Percentiles rank a stretch among this genome's conserved stretches.
Conservation (phyloP, 495 filamentous ascomycete genomes). For the Xylaria intraflava region DNA sequence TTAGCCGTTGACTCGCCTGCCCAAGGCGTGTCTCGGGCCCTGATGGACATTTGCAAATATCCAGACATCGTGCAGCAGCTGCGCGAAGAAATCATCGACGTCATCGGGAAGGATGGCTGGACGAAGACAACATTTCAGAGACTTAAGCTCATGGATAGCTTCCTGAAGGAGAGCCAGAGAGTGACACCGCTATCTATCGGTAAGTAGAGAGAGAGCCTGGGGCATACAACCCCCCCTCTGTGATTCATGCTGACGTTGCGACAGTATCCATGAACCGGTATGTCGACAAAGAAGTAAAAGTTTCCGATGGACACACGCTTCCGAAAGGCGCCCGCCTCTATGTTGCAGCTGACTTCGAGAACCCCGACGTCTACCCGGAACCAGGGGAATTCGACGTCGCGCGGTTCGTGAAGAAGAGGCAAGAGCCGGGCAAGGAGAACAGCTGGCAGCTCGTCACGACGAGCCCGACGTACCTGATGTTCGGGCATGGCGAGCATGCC, state of each 20-base stretch:
- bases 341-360: conserved; percentile 31
- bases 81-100: conserved; percentile 34
- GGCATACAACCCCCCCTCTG: no score
- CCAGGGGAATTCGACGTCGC: conserved; percentile 40
- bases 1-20: conserved; percentile 35
- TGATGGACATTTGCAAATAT: conserved; percentile 35
- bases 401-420: conserved; percentile 41
- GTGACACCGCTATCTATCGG: conserved; percentile 28
- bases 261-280: conserved; percentile 40
- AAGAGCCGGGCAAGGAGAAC: conserved; percentile 39
- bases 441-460: conserved; percentile 44
- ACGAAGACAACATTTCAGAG: conserved; percentile 44
- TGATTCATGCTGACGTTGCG: conserved; percentile 8
- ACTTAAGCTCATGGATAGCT: conserved; percentile 47
- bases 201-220: conserved; percentile 18
- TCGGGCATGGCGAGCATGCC: conserved; percentile 46
- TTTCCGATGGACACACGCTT: conserved; percentile 44
- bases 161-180: conserved; percentile 40
- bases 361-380: conserved; percentile 38
- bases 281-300: conserved; percentile 29
- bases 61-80: conserved; percentile 33
- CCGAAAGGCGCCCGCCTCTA: conserved; percentile 42
- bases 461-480: conserved; percentile 33
- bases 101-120: conserved; percentile 31
- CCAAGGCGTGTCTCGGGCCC: conserved; percentile 27